These are phyloP conservation scores for Pneumocystis wakefieldiae DNA, from an alignment of 1,139 yeast genomes.

Conservation along the genomic window DNA sequence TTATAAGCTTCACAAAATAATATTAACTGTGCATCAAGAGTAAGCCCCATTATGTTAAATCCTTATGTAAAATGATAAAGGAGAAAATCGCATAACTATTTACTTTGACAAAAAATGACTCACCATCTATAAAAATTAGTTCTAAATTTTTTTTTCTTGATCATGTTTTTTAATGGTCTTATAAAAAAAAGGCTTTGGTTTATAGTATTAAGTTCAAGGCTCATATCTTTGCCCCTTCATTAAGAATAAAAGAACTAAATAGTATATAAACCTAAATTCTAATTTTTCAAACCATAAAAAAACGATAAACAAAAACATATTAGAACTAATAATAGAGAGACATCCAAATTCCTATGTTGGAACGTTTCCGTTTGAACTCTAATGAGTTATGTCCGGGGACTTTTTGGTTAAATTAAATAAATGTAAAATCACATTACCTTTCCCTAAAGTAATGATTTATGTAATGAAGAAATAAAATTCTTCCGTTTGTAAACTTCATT, in stretches of 20 bases:
- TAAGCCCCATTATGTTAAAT: neutral
- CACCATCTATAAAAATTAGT: neutral
- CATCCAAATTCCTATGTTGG: neutral
- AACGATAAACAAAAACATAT: neutral
- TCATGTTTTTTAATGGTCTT: neutral
- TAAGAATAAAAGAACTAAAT: neutral
- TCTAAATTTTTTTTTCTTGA: neutral
- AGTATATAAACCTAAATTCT: neutral
- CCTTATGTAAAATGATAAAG: neutral
- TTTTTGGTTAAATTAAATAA: neutral
- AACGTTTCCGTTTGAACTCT: neutral
- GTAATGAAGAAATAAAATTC: neutral
- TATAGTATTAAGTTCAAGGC: neutral
- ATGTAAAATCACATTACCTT: neutral
- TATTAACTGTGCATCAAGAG: neutral
- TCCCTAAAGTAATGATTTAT: neutral
- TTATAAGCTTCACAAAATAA: neutral
- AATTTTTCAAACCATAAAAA: neutral
- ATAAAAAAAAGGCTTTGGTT: neutral
- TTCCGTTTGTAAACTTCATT: slow-evolving; percentile 1
- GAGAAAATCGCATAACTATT: neutral
- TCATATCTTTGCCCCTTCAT: neutral
- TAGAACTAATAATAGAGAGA: neutral
- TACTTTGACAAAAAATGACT: neutral
- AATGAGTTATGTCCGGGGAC: slow-evolving; percentile 1